These are phyloP conservation scores for Ascobolus immersus DNA, from an alignment of 495 filamentous ascomycete species.

Conservation along the genomic window DNA sequence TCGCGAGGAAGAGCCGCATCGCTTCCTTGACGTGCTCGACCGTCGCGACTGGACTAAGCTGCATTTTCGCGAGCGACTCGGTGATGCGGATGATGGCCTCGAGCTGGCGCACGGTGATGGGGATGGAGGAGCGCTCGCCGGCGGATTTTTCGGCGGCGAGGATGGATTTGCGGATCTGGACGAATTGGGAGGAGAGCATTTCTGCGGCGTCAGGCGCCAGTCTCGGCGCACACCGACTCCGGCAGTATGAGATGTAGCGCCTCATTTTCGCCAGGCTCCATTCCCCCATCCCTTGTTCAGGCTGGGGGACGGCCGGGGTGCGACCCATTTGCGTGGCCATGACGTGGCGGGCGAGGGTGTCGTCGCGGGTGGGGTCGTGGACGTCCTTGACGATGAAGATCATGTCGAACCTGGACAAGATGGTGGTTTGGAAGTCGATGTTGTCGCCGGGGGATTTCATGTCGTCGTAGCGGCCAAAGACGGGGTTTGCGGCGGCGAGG, in stretches of 20 bases:
- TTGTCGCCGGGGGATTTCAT: conserved; percentile 95
- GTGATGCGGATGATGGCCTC: conserved; percentile 95
- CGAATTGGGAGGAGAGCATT: conserved; percentile 92
- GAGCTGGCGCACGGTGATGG: conserved; percentile 90
- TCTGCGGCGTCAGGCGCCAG: conserved; percentile 82
- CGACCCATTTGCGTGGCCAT: conserved; percentile 95
- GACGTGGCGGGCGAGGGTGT: conserved; percentile 84
- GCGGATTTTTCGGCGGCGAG: conserved; percentile 70
- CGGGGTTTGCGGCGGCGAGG: conserved; percentile 85
- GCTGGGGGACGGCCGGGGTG: conserved; percentile 27
- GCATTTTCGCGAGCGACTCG: conserved; percentile 79
- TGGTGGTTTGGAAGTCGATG: conserved; percentile 98
- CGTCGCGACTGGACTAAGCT: conserved; percentile 58
- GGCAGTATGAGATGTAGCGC: conserved; percentile 88
- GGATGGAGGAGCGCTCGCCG: conserved; percentile 70
- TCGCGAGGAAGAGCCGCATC: conserved; percentile 87
- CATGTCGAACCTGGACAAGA: conserved; percentile 97
- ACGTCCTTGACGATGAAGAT: conserved; percentile 97
- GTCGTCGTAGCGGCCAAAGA: conserved; percentile 95
- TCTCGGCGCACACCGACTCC: conserved; percentile 56
- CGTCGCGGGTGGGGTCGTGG: conserved; percentile 70
- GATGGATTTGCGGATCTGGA: conserved; percentile 81
- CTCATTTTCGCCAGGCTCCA: conserved; percentile 91
- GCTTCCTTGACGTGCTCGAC: conserved; percentile 92
- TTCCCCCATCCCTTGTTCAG: conserved; percentile 63